Conservation (phyloP, 73 alveolate species). For the Paramecium biaurelia region DNA sequence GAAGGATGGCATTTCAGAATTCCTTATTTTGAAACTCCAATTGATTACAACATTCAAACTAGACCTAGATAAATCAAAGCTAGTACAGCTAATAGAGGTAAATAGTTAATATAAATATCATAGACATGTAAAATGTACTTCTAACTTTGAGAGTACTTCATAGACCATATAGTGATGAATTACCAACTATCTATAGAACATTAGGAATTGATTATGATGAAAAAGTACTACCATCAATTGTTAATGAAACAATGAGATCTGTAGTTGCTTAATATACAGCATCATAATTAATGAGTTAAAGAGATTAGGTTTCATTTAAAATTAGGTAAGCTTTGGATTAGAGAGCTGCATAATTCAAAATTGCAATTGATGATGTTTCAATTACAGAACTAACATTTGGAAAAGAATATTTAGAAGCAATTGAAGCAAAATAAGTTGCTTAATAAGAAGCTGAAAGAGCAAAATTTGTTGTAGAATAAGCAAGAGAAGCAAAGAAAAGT, state of each 20-base stretch:
- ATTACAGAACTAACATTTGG: conserved; percentile 84
- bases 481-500: conserved; percentile 87
- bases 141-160: conserved; percentile 90
- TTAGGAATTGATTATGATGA: conserved; percentile 95
- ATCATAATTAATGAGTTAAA: conserved; percentile 76
- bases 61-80: conserved; percentile 81
- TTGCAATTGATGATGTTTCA: conserved; percentile 92
- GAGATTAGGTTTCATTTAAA: conserved; percentile 85
- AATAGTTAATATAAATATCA: background rate
- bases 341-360: conserved; percentile 85
- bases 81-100: conserved; percentile 85
- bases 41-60: conserved; percentile 89
- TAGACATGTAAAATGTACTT: conserved; percentile 90
- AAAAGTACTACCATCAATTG: conserved; percentile 95
- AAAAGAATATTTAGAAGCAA: conserved; percentile 68
- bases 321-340: conserved; percentile 78
- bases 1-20: conserved; percentile 94
- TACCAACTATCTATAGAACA: conserved; percentile 83
- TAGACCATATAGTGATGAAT: conserved; percentile 85
- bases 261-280: conserved; percentile 89
- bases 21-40: conserved; percentile 96
- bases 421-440: conserved; percentile 96
- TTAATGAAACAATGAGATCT: conserved; percentile 89
- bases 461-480: conserved; percentile 88
- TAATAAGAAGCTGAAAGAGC: conserved; percentile 97